Evolutionary conservation across 75 land plant species (phyloP).

Genomic region (Picea sitchensis): DNA sequence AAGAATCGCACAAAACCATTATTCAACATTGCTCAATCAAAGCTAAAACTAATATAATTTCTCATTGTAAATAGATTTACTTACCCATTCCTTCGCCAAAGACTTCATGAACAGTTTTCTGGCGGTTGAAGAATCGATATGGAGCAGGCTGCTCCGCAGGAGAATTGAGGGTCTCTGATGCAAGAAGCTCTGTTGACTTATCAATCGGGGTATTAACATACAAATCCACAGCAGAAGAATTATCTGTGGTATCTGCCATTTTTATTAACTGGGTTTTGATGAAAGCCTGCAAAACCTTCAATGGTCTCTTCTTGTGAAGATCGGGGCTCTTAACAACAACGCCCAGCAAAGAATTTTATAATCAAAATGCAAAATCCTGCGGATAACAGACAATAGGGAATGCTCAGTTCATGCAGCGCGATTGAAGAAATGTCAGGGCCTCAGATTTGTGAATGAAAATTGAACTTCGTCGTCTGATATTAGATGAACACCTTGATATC

Average conservation of each 20-base stretch:
- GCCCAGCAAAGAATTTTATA: no score
- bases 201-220: not conserved
- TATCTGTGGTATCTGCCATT: not conserved
- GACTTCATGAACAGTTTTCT: constrained; percentile 7
- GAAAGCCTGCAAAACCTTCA: no score
- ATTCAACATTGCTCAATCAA: not conserved
- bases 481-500: no score
- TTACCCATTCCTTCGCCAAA: constrained; percentile 10
- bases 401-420: no score
- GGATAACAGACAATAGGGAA: no score
- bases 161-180: not conserved
- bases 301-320: no score
- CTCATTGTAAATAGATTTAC: not conserved
- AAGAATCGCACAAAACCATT: not conserved
- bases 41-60: not conserved
- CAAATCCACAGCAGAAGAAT: not conserved
- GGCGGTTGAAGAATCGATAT: not conserved
- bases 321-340: no score
- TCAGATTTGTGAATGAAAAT: no score
- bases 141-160: not conserved
- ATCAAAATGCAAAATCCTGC: no score
- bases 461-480: no score
- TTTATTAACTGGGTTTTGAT: not conserved
- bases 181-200: not conserved
- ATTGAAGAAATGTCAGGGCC: no score